Evolutionary conservation across 2,329 filamentous ascomycete genomes (phyloP).

Genomic region (Pseudogymnoascus sp.): DNA sequence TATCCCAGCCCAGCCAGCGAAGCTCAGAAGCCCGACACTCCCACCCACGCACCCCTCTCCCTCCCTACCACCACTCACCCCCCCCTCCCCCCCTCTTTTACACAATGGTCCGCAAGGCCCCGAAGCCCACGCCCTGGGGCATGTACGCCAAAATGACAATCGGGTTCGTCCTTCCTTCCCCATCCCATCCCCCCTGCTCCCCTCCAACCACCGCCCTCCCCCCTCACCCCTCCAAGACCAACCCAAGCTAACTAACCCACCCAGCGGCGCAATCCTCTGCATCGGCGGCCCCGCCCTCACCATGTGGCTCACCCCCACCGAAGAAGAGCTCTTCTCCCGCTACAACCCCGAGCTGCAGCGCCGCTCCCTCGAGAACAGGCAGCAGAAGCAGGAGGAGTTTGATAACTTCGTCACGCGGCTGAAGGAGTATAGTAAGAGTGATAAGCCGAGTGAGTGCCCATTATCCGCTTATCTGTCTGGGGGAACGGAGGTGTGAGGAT

Average conservation of each 20-base stretch:
- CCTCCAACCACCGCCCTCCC: constrained; percentile 2
- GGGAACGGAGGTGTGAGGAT: neutral
- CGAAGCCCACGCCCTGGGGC: constrained; percentile 46
- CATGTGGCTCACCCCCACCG: constrained; percentile 70
- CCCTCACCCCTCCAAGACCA: constrained; percentile 11
- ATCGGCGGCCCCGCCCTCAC: constrained; percentile 82
- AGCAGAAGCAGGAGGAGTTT: constrained; percentile 74
- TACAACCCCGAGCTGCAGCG: constrained; percentile 96
- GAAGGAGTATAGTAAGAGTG: constrained; percentile 83
- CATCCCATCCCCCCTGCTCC: constrained; percentile 8
- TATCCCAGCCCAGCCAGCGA: neutral
- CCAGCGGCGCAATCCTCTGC: constrained; percentile 61
- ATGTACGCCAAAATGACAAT: constrained; percentile 62
- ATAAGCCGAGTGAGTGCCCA: constrained; percentile 70
- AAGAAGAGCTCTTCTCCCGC: constrained; percentile 84
- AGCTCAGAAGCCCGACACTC: neutral
- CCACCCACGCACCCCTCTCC: neutral
- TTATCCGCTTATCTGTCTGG: neutral
- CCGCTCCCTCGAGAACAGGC: constrained; percentile 70
- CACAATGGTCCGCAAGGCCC: constrained; percentile 21
- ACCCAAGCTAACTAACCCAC: constrained; percentile 19
- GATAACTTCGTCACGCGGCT: constrained; percentile 77
- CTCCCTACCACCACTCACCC: neutral
- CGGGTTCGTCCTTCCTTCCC: constrained; percentile 45
- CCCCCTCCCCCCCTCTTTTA: neutral